A percentile compares a stretch with the other conserved stretches of the same genome.
Conservation (phyloP, 305 asterid genomes). For the Solanum hybrid region DNA sequence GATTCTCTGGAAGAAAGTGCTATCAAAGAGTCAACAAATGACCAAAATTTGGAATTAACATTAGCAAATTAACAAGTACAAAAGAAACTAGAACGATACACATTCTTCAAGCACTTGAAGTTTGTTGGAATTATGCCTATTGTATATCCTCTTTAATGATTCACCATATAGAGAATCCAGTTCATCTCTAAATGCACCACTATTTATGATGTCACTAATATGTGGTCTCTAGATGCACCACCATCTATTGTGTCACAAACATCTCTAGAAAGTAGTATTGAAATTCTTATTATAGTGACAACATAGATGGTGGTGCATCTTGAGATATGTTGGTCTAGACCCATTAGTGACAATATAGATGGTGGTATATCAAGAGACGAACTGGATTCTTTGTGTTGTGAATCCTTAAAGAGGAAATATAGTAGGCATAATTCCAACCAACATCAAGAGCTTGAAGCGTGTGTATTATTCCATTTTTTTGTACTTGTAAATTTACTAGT, state of each 20-base stretch:
- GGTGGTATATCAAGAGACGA: conserved; percentile 10
- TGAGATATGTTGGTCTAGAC: background rate
- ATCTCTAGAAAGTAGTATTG: background rate
- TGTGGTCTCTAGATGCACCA: too few relatives aligned
- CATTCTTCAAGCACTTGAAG: background rate
- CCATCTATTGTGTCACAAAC: too few relatives aligned
- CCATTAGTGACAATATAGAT: background rate
- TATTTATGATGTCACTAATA: too few relatives aligned
- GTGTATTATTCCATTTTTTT: background rate
- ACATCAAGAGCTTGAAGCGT: conserved; percentile 60
- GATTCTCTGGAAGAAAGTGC: background rate
- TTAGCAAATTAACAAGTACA: background rate
- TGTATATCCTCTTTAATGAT: background rate
- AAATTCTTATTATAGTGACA: background rate
- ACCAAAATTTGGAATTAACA: background rate
- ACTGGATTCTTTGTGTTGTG: conserved; percentile 15
- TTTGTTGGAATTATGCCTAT: background rate
- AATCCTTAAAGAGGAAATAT: conserved; percentile 22
- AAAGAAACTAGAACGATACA: background rate
- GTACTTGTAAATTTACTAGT: background rate
- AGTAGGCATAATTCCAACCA: conserved; percentile 43
- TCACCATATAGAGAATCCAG: background rate
- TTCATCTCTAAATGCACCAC: background rate
- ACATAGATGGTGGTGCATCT: background rate
- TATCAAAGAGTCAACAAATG: background rate